These are phyloP conservation scores for Monosporascus sp. DNA, from an alignment of 2,329 filamentous ascomycete genomes.

Conservation along the genomic window DNA sequence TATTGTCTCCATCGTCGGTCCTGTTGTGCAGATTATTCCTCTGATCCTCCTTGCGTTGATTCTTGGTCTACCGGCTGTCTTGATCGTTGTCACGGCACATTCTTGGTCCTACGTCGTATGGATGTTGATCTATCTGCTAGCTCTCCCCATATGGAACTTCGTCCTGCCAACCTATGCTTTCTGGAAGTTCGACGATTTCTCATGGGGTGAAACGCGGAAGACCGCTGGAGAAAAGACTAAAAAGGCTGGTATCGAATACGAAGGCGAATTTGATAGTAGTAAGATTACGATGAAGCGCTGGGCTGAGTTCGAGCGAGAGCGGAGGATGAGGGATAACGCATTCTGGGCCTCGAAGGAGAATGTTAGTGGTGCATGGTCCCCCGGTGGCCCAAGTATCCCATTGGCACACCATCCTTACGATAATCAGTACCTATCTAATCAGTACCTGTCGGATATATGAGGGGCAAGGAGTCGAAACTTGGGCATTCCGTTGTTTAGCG, in stretches of 20 bases:
- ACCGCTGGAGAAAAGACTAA: constrained; percentile 85
- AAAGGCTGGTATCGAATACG: constrained; percentile 79
- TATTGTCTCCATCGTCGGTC: constrained; percentile 76
- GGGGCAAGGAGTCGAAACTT: not conserved
- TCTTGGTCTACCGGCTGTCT: constrained; percentile 83
- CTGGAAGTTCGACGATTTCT: constrained; percentile 99
- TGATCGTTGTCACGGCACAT: constrained; percentile 92
- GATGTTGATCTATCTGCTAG: constrained; percentile 95
- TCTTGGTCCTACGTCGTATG: constrained; percentile 87
- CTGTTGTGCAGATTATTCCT: constrained; percentile 79
- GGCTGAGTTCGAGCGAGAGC: constrained; percentile 84
- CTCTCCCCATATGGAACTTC: constrained; percentile 97
- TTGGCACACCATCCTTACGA: constrained; percentile 40
- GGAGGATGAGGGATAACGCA: constrained; percentile 40
- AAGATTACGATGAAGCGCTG: constrained; percentile 99
- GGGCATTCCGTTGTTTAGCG: not conserved
- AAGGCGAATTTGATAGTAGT: constrained; percentile 95
- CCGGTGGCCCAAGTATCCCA: constrained; percentile 22
- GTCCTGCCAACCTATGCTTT: constrained; percentile 89
- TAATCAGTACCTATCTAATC: constrained; percentile 52
- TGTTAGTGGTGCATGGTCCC: constrained; percentile 42
- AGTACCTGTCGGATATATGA: constrained; percentile 50
- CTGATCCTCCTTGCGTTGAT: constrained; percentile 85
- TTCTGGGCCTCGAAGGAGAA: constrained; percentile 53
- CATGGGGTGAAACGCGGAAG: constrained; percentile 97